phyloP scores from a whole-genome alignment of 2,329 filamentous ascomycete genomes.

The Fusarium coicis region DNA sequence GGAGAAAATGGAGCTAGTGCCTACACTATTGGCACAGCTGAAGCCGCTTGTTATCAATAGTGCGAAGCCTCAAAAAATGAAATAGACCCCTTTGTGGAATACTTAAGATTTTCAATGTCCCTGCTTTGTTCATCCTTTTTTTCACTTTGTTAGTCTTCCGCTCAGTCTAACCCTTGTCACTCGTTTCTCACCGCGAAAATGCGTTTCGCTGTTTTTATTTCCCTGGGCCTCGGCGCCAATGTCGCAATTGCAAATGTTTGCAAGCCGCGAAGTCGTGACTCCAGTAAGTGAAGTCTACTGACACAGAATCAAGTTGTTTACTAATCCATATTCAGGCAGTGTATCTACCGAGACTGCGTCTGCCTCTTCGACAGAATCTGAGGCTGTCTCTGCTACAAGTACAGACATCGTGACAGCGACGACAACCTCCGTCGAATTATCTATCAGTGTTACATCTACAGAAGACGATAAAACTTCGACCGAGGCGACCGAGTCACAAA shows the following conservation, averaged over 20 bases:
- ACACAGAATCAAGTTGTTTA: accelerated
- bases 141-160: no score
- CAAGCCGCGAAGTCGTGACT: neutral
- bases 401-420: neutral
- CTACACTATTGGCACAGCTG: neutral
- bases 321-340: accelerated
- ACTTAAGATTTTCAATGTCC: neutral
- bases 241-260: neutral
- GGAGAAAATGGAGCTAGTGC: neutral
- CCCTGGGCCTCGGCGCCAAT: neutral
- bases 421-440: neutral
- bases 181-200: neutral
- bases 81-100: neutral
- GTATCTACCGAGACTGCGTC: accelerated
- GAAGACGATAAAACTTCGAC: neutral
- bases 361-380: accelerated
- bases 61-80: neutral
- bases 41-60: neutral
- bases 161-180: neutral
- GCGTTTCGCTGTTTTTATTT: neutral
- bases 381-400: neutral
- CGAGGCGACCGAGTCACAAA: neutral
- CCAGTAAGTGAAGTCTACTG: accelerated
- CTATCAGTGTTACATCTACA: neutral
- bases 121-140: neutral